Base-by-base conservation (phyloP, 2,329 filamentous ascomycete genomes). In the Pyricularia sp. region DNA sequence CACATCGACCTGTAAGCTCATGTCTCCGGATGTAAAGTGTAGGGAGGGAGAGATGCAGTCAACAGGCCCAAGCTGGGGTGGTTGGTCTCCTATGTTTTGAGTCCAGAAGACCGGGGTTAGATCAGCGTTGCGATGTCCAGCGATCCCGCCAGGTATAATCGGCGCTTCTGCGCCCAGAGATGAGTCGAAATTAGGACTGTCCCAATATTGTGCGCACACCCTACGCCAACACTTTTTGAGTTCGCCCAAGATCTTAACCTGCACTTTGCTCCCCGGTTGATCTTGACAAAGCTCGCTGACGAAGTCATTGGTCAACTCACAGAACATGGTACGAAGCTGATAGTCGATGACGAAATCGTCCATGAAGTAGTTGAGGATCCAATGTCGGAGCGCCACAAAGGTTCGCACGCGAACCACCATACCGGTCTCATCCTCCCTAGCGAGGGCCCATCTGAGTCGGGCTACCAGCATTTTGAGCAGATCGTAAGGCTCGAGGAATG, bases 201-300 rank as follows among this genome's bases (percentile, higher is more conserved):
- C 92, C 94, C 95, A 99, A 77, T 94, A 97, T 69, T 94, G 81
- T 0, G 91, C 89, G 77, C 94, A 98, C 25, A 95, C 92, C 67
- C 94, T 87, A 77, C 94, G 90, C 95, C 95, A 99, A 77, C 95
- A 98, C 77, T 97, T 96, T 78, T 99, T 99, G 71, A 99, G 82
- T 78, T 99, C 95, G 33, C 91, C 89, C 50, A 99, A 84, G 72
- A 98, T 97, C 78, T 97, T 97, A 70, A 97, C 74, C 67, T 86
- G 86, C 2, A 86, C 84, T 72, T 86, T 87, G 17, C 80, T 78
- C 26, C 78, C 79, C 50, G 76, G 75, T 1, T 76, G 73, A 23
- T 84, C 80, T 61, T 81, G 78, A 0, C 81, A 81, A 10, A 89
- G 75, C 70, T 89, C 86, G 20, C 84, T 81, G 4, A 87, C 84